Base-by-base conservation (phyloP, 2,329 filamentous ascomycete species). In the Grosmannia serpens region DNA sequence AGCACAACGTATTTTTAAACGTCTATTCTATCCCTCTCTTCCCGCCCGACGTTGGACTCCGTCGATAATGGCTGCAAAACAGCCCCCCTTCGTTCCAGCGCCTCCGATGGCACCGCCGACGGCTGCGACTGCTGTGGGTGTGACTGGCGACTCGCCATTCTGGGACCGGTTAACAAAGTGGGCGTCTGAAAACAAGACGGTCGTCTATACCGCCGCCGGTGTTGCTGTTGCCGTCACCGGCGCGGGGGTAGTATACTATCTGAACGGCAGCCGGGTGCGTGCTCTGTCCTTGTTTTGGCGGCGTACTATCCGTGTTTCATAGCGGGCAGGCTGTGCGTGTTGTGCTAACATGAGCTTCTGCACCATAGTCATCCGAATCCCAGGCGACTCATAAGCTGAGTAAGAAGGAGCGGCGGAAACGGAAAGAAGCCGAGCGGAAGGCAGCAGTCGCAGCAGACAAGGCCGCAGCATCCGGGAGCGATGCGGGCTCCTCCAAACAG, bases 181-280 rank as follows among this genome's bases (percentile, higher is more conserved):
- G 92, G 91, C 88, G 17, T 89, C 91, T 2, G 92, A 97, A 71
- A 91, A 99, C 77, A 97, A 96, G 78, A 88, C 89, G 53, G 82
- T 92, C 58, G 91, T 95, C 63, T 99, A 96, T 75, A 96, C 94
- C 65, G 89, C 97, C 74, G 94, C 92, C 58, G 94, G 94, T 68
- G 88, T 96, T 61, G 92, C 92, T 57, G 82, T 96, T 53, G 90
- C 96, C 50, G 88, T 95, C 59, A 94, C 90, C 17, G 89, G 89
- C 62, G 92, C 91, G 38, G 92, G 94, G 66, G 89, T 89, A 50
- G 87, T 95, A 69, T 99, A 97, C 78, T 97, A 96, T 73, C 78
- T 96, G 65, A 87, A 76, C 63, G 76, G 73, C 62, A 78, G 81
- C 65, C 75, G 78, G 65, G 82, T 85, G 75, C 67, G 76, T 71